Evolutionary conservation across 768 basidiomycete species (phyloP), one percentile per base, ranked within the genome.

Genomic region (Boletus sp.): DNA sequence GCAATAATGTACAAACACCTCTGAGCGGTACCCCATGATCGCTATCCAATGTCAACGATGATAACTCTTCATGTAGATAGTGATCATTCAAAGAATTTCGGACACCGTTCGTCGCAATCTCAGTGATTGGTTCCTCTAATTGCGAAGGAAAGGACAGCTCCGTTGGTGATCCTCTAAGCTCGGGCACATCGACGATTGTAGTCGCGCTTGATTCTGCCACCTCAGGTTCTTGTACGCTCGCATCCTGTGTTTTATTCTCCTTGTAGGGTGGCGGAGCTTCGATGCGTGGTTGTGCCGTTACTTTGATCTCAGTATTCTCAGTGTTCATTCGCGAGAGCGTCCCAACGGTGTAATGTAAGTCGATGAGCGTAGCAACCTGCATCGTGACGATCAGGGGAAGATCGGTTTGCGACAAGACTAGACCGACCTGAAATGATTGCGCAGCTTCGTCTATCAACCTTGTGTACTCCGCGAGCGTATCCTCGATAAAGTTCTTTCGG

Each of bases 351-450:
- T 75, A 73, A 58, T 81, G 80, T 17, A 82, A 73, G 47, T 78
- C 75, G 40, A 82, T 80, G 5, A 81, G 71, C 0, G 78, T 76
- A 7, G 77, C 74, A 7, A 80, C 72, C 80, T 81, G 40, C 7
- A 35, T 28, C 20, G 4, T 12, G 12, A 50, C 4, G n/a, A n/a
- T 55, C 24, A 48, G 28, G 14, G 55, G 15, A 20, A 45, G 4
- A 35, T 39, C 2, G 2, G 5, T 28, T 28, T 17, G 30, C 10
- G 20, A 32, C 7, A 46, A 50, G 14, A 41, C 17, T 7, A 44
- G 8, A 36, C 53, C 11, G 3, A 78, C 80, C 72, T 81, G 80
- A 55, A 81, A 80, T 9, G 79, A 74, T 47, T 76, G 75, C 11
- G 76, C 72, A 11, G 80, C 77, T 24, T 81, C 80, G 24, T 79